These are phyloP conservation scores for Cercospora nicotianae DNA, from an alignment of 2,329 filamentous ascomycete genomes.

Conservation along the genomic window DNA sequence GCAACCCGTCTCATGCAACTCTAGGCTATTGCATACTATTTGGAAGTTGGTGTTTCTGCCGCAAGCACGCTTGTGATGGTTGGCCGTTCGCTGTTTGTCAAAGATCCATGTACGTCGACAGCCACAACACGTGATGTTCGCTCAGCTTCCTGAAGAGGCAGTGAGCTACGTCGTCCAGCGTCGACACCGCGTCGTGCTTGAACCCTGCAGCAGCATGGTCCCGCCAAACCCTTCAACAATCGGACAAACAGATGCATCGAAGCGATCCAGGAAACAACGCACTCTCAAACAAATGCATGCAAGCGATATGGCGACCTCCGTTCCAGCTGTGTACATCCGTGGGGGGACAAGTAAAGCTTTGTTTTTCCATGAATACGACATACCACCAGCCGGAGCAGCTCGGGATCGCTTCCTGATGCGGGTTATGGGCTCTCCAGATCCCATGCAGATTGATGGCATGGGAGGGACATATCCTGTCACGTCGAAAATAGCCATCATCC, in stretches of 20 bases:
- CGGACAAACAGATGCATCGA: neutral
- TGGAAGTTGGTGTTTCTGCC: neutral
- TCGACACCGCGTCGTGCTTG: neutral
- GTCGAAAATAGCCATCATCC: conserved; percentile 23
- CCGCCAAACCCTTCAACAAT: neutral
- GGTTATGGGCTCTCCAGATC: conserved; percentile 23
- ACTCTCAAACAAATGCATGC: neutral
- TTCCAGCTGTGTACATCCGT: conserved; percentile 20
- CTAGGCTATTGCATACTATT: neutral
- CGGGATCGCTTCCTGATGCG: conserved; percentile 24
- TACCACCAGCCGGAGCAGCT: conserved; percentile 18
- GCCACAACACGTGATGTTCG: neutral
- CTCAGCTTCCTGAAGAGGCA: neutral
- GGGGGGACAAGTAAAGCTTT: conserved; percentile 27
- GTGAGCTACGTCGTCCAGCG: neutral
- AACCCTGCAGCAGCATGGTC: neutral
- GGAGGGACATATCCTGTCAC: conserved; percentile 26
- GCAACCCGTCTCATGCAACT: neutral
- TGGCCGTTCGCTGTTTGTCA: neutral
- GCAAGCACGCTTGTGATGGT: neutral
- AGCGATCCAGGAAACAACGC: neutral
- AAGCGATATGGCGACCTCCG: conserved; percentile 4
- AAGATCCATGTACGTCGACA: neutral
- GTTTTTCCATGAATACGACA: conserved; percentile 25
- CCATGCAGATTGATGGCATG: conserved; percentile 27